Percentiles rank a stretch among this genome's conserved stretches.
These are phyloP conservation scores for Rhizopus sp. DNA, from an alignment of 371 early-diverging fungal genomes.

Conservation along the genomic window DNA sequence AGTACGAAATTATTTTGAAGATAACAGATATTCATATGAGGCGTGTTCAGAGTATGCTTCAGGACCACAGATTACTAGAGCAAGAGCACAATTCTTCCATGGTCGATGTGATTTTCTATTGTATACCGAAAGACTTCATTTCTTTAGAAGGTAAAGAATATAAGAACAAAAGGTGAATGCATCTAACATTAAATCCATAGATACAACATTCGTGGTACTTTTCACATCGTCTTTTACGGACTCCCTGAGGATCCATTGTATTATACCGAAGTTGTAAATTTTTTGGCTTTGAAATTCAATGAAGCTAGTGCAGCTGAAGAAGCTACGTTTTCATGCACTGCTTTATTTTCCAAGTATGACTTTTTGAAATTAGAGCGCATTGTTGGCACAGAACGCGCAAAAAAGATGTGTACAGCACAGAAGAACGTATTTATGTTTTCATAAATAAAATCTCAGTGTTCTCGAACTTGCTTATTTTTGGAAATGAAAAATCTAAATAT, in stretches of 20 bases:
- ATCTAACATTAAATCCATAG: conserved; percentile 29
- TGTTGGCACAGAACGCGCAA: conserved; percentile 79
- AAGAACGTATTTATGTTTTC: conserved; percentile 73
- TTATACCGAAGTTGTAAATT: conserved; percentile 89
- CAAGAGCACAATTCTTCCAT: conserved; percentile 79
- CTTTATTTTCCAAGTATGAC: conserved; percentile 84
- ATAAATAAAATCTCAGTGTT: conserved; percentile 22
- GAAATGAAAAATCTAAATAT: no score
- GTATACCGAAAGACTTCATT: conserved; percentile 94
- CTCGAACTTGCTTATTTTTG: no score
- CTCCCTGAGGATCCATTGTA: conserved; percentile 86
- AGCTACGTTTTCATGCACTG: conserved; percentile 65
- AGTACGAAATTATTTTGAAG: conserved; percentile 83
- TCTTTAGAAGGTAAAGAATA: conserved; percentile 73
- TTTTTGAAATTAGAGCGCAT: conserved; percentile 85
- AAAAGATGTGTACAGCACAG: conserved; percentile 75
- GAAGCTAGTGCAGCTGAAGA: conserved; percentile 57
- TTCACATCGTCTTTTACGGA: conserved; percentile 88
- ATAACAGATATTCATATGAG: conserved; percentile 73
- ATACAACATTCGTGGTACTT: conserved; percentile 81
- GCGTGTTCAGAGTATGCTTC: conserved; percentile 80
- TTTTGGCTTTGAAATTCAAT: conserved; percentile 47
- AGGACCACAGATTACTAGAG: conserved; percentile 69
- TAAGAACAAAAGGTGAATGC: background rate
- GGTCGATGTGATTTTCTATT: conserved; percentile 79